Evolutionary conservation across 1,139 yeast species (phyloP).

Genomic region (Kurtzmaniella quercitrusa): DNA sequence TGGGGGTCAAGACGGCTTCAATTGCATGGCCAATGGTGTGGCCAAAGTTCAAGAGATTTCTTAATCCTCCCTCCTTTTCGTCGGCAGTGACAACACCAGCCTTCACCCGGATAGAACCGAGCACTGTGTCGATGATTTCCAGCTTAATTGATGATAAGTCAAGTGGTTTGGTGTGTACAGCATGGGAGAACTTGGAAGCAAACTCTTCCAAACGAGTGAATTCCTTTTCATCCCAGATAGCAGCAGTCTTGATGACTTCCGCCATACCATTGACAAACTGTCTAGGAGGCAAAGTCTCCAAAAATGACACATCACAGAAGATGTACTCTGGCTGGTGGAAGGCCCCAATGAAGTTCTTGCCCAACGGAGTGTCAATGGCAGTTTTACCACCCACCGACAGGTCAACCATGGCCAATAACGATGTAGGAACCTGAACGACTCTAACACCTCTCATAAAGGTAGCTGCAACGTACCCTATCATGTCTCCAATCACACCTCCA

Average conservation of each 20-base stretch:
- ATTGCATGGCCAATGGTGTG: conserved; percentile 98
- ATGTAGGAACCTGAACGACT: conserved; percentile 91
- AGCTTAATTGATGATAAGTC: conserved; percentile 65
- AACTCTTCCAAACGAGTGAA: conserved; percentile 79
- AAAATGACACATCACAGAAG: conserved; percentile 82
- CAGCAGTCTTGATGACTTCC: conserved; percentile 96
- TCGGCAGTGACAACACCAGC: conserved; percentile 93
- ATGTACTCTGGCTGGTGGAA: conserved; percentile 95
- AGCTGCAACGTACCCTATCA: conserved; percentile 98
- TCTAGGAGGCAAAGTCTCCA: conserved; percentile 84
- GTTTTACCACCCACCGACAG: conserved; percentile 98
- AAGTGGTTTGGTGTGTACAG: conserved; percentile 42
- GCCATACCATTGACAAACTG: conserved; percentile 99
- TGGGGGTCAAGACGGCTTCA: conserved; percentile 94
- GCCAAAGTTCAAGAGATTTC: conserved; percentile 92
- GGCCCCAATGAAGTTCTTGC: conserved; percentile 95
- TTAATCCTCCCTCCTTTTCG: conserved; percentile 91
- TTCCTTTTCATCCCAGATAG: conserved; percentile 92
- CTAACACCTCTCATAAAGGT: conserved; percentile 99
- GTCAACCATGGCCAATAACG: conserved; percentile 94
- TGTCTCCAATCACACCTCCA: conserved; percentile 98
- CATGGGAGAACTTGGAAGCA: conserved; percentile 62
- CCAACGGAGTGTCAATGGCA: conserved; percentile 96
- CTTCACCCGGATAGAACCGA: conserved; percentile 84
- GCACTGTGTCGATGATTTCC: conserved; percentile 72